Evolutionary conservation across 352 stramenopile genomes (phyloP).

Genomic region (Pythium brachiatum): DNA sequence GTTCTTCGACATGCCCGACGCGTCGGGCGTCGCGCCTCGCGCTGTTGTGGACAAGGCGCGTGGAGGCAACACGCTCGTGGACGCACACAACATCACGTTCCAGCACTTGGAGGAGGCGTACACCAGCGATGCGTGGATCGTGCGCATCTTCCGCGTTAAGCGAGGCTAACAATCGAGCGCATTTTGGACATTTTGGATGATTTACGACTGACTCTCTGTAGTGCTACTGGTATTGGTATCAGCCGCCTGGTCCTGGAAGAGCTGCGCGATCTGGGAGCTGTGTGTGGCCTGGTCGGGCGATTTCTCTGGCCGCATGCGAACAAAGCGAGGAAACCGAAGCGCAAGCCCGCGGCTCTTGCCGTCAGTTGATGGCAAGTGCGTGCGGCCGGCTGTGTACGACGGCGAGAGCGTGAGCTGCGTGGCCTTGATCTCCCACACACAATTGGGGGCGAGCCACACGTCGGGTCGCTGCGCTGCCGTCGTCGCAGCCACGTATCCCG

Average conservation of each 20-base stretch:
- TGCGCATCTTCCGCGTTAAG: slow-evolving; percentile 89
- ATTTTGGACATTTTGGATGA: neutral
- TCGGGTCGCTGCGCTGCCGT: slow-evolving; percentile 51
- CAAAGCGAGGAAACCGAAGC: slow-evolving; percentile 98
- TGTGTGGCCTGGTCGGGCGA: slow-evolving; percentile 92
- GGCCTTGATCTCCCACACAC: slow-evolving; percentile 99
- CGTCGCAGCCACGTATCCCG: slow-evolving; percentile 12
- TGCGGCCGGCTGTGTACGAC: slow-evolving; percentile 91
- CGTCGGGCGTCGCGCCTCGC: neutral
- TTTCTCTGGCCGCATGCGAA: slow-evolving; percentile 96
- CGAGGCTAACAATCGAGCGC: neutral
- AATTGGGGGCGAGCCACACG: slow-evolving; percentile 91
- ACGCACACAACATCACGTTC: slow-evolving; percentile 63
- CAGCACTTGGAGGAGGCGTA: slow-evolving; percentile 90
- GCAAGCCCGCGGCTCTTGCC: slow-evolving; percentile 83
- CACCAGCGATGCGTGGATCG: slow-evolving; percentile 91
- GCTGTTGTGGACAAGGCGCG: slow-evolving; percentile 9
- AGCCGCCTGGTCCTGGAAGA: slow-evolving; percentile 50
- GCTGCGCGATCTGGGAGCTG: slow-evolving; percentile 89
- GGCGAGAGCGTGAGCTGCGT: slow-evolving; percentile 97
- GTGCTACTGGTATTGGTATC: neutral
- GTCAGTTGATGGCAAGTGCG: neutral
- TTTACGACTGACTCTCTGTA: neutral
- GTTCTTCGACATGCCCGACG: slow-evolving; percentile 41
- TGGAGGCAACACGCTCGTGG: slow-evolving; percentile 43